Conservation (phyloP, 2,329 filamentous ascomycete genomes). For the Sarocladiaceae sp. region DNA sequence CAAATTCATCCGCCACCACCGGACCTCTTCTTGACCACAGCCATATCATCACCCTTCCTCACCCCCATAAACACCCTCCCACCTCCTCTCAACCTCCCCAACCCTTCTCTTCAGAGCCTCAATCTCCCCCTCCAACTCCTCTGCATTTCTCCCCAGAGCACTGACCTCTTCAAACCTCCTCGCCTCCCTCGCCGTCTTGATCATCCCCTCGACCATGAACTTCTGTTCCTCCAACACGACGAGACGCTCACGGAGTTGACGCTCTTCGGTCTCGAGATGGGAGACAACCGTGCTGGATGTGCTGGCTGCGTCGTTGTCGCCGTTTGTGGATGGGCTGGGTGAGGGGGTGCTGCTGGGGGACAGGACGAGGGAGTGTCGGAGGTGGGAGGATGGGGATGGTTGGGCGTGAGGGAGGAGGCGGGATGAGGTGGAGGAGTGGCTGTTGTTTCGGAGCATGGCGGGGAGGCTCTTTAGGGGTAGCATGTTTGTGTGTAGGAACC, state of each 20-base stretch:
- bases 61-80: conserved; percentile 45
- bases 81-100: conserved; percentile 57
- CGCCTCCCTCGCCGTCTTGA: conserved; percentile 69
- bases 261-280: conserved; percentile 75
- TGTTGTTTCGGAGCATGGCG: conserved; percentile 48
- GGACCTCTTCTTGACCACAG: not conserved
- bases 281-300: conserved; percentile 45
- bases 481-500: conserved; percentile 87
- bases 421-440: conserved; percentile 28
- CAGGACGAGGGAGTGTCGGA: conserved; percentile 43
- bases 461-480: conserved; percentile 76
- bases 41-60: not conserved
- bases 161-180: conserved; percentile 83
- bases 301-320: conserved; percentile 6
- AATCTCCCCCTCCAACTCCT: conserved; percentile 79
- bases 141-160: conserved; percentile 72
- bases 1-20: conserved; percentile 4
- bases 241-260: conserved; percentile 71
- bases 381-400: conserved; percentile 23
- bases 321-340: conserved; percentile 27
- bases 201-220: conserved; percentile 85
- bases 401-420: conserved; percentile 20
- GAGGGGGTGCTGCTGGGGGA: conserved; percentile 41
- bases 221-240: conserved; percentile 88
- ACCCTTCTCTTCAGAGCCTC: conserved; percentile 62